Evolutionary conservation across 768 basidiomycete genomes (phyloP), one percentile per base, ranked within the genome.

Genomic region (Coprinopsis sp.): DNA sequence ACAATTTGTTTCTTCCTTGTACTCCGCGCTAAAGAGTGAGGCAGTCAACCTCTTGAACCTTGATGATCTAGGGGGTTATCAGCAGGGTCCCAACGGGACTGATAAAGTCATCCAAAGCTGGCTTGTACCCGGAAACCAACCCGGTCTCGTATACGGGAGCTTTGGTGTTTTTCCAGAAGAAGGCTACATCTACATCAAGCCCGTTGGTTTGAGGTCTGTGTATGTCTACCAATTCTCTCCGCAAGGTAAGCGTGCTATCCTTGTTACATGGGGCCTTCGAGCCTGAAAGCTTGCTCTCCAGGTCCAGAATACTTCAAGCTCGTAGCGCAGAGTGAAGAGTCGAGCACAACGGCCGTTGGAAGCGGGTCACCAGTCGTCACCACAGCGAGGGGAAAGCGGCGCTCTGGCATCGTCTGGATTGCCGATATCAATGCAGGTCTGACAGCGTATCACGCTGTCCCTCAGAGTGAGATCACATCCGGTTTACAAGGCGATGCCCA

Each of bases 251-350:
- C 19, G 6, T 6, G 19, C 12, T 6, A 10, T 7, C 18, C 10
- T 37, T 37, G 12, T 37, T 18, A 18, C 18, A 13, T 37, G 6
- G 7, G 7, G 19, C 6, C 19, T 10, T 37, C 7, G 18, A 7
- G 34, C 8, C 19, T 13, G 7, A 18, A 8, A 39, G 10, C 6
- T 4, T 39, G 22, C 10, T 19, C 37, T 6, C 38, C 12, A 42
- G 40, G 40, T 6, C 40, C 40, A 4, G 40, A 42, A 27, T 42
- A 42, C 22, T 42, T 42, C 40, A 42, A 28, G 13, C 40, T 42
- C 19, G 40, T 42, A 8, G 40, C 40, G 18, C 24, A 28, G 18
- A 42, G 27, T 30, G 40, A 42, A 42, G 40, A 42, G 28, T 18
- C 40, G 4, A 28, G 27, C 6, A 14, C 18, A 28, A 42, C 40